These are phyloP conservation scores for Gaillardinia entomophila DNA, from an alignment of 805 yeast species.

Conservation along the genomic window DNA sequence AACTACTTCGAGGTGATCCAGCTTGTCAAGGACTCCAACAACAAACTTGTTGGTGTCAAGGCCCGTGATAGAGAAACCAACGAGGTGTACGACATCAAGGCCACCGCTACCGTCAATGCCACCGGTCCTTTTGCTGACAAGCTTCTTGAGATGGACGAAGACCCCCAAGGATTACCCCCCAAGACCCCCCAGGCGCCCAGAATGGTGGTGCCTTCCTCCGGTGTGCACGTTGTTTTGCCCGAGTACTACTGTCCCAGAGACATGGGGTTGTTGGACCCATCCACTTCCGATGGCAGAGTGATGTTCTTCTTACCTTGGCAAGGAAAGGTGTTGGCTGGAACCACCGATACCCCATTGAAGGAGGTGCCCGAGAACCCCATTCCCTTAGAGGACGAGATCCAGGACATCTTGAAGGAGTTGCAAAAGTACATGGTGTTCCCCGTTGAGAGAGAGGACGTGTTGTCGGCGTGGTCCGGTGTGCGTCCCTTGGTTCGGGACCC, in stretches of 20 bases:
- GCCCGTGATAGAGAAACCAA: slow-evolving; percentile 71
- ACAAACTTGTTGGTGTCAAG: slow-evolving; percentile 66
- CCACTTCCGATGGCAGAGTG: slow-evolving; percentile 92
- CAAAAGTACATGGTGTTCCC: slow-evolving; percentile 87
- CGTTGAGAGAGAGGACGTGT: slow-evolving; percentile 83
- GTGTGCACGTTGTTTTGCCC: slow-evolving; percentile 89
- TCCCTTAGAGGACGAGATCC: slow-evolving; percentile 84
- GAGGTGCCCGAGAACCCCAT: slow-evolving; percentile 69
- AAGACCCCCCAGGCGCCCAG: slow-evolving; percentile 45
- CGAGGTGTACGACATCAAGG: slow-evolving; percentile 51
- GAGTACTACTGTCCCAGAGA: slow-evolving; percentile 85
- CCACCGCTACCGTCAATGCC: slow-evolving; percentile 80
- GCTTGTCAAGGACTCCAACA: slow-evolving; percentile 56
- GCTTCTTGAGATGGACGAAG: slow-evolving; percentile 80
- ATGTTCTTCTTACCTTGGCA: slow-evolving; percentile 98
- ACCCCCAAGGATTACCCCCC: slow-evolving; percentile 60
- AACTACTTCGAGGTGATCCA: slow-evolving; percentile 82
- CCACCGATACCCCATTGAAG: slow-evolving; percentile 85
- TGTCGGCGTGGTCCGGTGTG: slow-evolving; percentile 96
- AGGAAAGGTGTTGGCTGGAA: slow-evolving; percentile 93
- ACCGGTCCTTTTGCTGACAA: slow-evolving; percentile 92
- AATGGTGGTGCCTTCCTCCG: slow-evolving; percentile 92
- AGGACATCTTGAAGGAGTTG: slow-evolving; percentile 79
- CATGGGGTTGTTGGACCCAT: slow-evolving; percentile 86
- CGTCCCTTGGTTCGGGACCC: slow-evolving; percentile 92